Evolutionary conservation across 2,329 filamentous ascomycete species (phyloP).

Genomic region (Claviceps citrina): DNA sequence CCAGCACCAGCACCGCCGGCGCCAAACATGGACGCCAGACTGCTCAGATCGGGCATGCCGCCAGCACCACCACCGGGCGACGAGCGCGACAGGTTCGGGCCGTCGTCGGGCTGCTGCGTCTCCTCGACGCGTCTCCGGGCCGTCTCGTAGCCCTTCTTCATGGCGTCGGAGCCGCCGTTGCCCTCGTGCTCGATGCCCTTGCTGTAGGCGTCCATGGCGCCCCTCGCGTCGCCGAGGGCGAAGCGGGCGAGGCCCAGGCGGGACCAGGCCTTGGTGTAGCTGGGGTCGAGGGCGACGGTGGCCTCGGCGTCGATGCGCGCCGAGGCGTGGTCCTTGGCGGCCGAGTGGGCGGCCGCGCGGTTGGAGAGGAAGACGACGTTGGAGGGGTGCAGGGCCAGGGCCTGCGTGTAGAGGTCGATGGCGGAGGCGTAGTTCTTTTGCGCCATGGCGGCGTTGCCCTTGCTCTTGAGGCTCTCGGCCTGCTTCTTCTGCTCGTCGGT

Average conservation of each 20-base stretch:
- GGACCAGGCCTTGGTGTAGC: conserved; percentile 96
- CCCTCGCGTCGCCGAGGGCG: conserved; percentile 78
- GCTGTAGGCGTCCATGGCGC: conserved; percentile 86
- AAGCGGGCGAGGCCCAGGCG: conserved; percentile 81
- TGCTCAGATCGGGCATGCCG: conserved; percentile 56
- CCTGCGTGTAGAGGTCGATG: conserved; percentile 77
- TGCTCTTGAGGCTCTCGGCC: conserved; percentile 75
- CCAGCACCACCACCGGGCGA: conserved; percentile 37
- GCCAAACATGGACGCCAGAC: conserved; percentile 58
- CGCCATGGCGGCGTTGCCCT: conserved; percentile 90
- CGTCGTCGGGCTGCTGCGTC: conserved; percentile 44
- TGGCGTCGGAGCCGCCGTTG: conserved; percentile 84
- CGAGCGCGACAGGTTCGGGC: conserved; percentile 25
- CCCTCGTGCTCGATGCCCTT: conserved; percentile 89
- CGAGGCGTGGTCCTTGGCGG: conserved; percentile 66
- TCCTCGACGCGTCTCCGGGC: conserved; percentile 78
- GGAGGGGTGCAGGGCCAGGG: conserved; percentile 61
- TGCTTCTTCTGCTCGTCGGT: conserved; percentile 53
- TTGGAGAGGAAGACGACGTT: conserved; percentile 98
- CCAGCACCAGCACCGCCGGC: conserved; percentile 39
- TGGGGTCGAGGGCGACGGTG: conserved; percentile 72
- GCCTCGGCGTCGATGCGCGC: conserved; percentile 81
- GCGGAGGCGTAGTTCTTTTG: conserved; percentile 76
- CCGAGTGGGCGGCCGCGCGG: conserved; percentile 85
- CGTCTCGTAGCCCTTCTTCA: conserved; percentile 95